These are phyloP conservation scores for Deinandra increscens DNA, from an alignment of 129 eudicot species.

Conservation along the genomic window DNA sequence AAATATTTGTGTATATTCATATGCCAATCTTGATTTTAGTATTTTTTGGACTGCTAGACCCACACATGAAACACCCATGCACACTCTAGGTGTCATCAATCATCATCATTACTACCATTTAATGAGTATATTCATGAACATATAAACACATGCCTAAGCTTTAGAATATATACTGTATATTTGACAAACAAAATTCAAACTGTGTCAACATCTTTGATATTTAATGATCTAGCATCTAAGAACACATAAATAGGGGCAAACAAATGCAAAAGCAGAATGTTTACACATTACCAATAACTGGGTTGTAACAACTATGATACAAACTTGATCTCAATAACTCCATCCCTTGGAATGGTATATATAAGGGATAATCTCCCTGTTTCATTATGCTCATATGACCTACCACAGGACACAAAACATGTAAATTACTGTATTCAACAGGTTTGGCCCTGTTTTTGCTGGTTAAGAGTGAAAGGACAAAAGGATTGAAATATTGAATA, in stretches of 20 bases:
- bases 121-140: not conserved
- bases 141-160: conserved; percentile 4
- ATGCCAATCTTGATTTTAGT: conserved; percentile 1
- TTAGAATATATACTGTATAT: not conserved
- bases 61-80: conserved; percentile 1
- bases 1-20: not conserved
- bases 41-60: conserved; percentile 7
- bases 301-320: not conserved
- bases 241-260: not conserved
- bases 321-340: not conserved
- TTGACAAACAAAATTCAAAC: not conserved
- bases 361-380: not conserved
- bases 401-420: conserved; percentile 13
- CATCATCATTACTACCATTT: conserved; percentile 3
- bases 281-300: not conserved
- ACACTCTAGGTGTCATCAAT: not conserved
- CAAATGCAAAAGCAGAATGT: conserved; percentile 16
- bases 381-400: not conserved
- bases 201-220: not conserved
- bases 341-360: not conserved
- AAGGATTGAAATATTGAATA: not conserved
- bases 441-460: not conserved
- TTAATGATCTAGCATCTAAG: not conserved
- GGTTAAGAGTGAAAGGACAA: conserved; percentile 1
- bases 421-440: conserved; percentile 8